These are phyloP conservation scores for Trichoderma citrinoviride DNA, from an alignment of 2,329 filamentous ascomycete genomes.

Conservation along the genomic window DNA sequence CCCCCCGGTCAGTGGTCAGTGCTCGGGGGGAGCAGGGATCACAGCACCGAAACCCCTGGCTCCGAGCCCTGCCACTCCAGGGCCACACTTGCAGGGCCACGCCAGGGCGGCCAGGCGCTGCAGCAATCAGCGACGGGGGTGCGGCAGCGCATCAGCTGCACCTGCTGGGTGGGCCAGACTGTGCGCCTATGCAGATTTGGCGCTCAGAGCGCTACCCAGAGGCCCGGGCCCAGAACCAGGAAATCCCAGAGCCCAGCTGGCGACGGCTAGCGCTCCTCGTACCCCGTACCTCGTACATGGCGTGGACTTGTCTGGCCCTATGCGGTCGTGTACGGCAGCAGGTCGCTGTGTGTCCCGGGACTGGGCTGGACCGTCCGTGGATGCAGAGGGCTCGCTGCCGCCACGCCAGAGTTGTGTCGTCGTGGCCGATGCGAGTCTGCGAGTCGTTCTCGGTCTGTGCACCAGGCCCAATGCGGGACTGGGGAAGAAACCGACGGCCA, in stretches of 20 bases:
- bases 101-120: constrained; percentile 6
- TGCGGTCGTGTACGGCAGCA: neutral
- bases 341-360: constrained; percentile 14
- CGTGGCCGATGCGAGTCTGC: constrained; percentile 16
- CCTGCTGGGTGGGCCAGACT: constrained; percentile 19
- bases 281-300: no score
- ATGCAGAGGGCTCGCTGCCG: constrained; percentile 14
- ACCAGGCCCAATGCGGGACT: constrained; percentile 9
- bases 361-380: constrained; percentile 1
- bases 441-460: constrained; percentile 18
- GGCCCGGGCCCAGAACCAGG: constrained; percentile 5
- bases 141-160: constrained; percentile 23
- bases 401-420: constrained; percentile 11
- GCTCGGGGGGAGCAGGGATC: constrained; percentile 5
- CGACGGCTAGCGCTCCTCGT: constrained; percentile 4
- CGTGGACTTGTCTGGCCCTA: no score
- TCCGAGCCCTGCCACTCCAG: constrained; percentile 19
- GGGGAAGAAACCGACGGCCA: constrained; percentile 9
- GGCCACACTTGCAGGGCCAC: neutral
- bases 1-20: constrained; percentile 1
- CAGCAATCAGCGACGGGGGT: constrained; percentile 22
- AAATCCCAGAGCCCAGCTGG: constrained; percentile 18
- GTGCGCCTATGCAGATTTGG: neutral
- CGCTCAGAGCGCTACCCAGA: constrained; percentile 12
- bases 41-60: constrained; percentile 22